These are phyloP conservation scores for Phyllosticta citriasiana DNA, from an alignment of 2,329 filamentous ascomycete genomes.

Conservation along the genomic window DNA sequence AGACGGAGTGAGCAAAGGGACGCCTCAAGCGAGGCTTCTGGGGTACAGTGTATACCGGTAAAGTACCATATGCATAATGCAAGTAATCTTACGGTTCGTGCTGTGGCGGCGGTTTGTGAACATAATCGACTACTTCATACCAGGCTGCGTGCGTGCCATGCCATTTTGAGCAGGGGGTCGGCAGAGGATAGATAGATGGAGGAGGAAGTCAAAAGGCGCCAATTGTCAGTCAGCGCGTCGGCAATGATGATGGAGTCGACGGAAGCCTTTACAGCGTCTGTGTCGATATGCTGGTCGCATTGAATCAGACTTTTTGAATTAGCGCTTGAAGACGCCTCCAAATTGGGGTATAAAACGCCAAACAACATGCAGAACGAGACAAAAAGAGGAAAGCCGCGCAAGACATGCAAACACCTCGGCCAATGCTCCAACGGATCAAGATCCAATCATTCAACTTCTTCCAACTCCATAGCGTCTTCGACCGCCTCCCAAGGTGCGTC, in stretches of 20 bases:
- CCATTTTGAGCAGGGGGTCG: background rate
- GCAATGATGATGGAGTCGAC: no score
- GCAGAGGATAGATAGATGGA: background rate
- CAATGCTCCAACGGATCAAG: background rate
- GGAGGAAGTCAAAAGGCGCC: background rate
- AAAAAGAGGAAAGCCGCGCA: no score
- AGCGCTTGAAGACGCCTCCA: no score
- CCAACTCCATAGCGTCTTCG: constrained; percentile 46
- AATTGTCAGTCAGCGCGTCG: no score
- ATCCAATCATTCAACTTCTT: background rate
- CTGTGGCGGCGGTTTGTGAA: background rate
- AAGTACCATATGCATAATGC: background rate
- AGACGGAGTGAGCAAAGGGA: background rate
- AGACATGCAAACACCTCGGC: background rate
- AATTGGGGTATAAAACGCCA: no score
- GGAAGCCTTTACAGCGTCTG: no score
- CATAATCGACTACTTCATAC: background rate
- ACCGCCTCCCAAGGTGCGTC: constrained; percentile 47
- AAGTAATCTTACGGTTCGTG: background rate
- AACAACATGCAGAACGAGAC: no score
- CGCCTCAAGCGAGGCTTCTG: background rate
- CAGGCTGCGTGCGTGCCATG: background rate
- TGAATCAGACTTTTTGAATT: no score
- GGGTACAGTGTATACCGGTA: background rate
- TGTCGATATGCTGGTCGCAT: no score